These are phyloP conservation scores for Diaporthe destruens DNA, from an alignment of 2,329 filamentous ascomycete genomes.

Conservation along the genomic window DNA sequence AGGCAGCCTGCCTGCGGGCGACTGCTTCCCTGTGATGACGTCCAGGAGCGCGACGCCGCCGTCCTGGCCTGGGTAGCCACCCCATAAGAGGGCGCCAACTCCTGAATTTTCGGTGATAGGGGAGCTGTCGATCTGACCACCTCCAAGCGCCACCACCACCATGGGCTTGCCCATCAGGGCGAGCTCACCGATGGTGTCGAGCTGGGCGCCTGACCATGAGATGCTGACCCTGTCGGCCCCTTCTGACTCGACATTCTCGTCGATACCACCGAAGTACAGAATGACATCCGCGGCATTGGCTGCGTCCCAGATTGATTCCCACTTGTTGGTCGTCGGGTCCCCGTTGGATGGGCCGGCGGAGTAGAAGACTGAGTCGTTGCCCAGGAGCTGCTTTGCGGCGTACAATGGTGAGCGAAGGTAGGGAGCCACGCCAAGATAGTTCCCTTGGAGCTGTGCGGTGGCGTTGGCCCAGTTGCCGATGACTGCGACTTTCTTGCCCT, in stretches of 20 bases:
- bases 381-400: constrained; percentile 49
- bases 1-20: constrained; percentile 67
- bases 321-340: constrained; percentile 47
- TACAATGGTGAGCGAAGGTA: constrained; percentile 67
- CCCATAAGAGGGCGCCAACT: constrained; percentile 68
- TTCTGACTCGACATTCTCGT: constrained; percentile 65
- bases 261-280: constrained; percentile 67
- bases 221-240: constrained; percentile 63
- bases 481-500: constrained; percentile 63
- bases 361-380: constrained; percentile 42
- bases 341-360: constrained; percentile 45
- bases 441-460: constrained; percentile 68
- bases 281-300: constrained; percentile 63
- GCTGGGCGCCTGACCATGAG: constrained; percentile 64
- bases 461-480: constrained; percentile 71
- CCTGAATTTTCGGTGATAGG: constrained; percentile 60
- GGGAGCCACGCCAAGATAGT: constrained; percentile 68
- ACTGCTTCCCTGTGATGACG: constrained; percentile 62
- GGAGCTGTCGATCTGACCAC: constrained; percentile 62
- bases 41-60: constrained; percentile 68
- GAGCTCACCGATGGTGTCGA: constrained; percentile 63
- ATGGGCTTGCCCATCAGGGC: constrained; percentile 60
- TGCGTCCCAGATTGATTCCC: constrained; percentile 51
- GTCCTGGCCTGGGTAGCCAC: constrained; percentile 70
- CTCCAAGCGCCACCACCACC: constrained; percentile 64